These are phyloP conservation scores for Penicillium corylophilum DNA, from an alignment of 2,329 filamentous ascomycete genomes.

Conservation along the genomic window DNA sequence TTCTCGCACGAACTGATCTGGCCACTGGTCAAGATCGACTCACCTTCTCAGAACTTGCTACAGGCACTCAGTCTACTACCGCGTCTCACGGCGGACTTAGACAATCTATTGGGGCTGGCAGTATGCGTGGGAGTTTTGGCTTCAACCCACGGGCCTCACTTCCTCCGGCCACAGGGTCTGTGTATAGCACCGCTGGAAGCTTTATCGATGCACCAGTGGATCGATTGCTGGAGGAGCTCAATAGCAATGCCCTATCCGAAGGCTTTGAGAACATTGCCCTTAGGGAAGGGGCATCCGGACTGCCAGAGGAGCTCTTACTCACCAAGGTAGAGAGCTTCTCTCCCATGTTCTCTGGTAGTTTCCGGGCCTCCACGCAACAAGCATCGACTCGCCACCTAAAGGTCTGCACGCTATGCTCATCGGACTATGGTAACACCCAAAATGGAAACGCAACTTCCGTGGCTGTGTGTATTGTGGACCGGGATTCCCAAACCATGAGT, in stretches of 20 bases:
- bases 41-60: constrained; percentile 71
- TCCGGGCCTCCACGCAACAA: constrained; percentile 27
- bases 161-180: constrained; percentile 49
- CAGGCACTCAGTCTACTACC: constrained; percentile 40
- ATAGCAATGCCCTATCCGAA: constrained; percentile 62
- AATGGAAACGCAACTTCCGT: constrained; percentile 33
- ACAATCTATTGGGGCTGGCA: constrained; percentile 71
- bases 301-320: constrained; percentile 71
- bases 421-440: constrained; percentile 32
- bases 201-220: constrained; percentile 69
- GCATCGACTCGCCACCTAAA: constrained; percentile 32
- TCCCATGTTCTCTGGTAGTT: constrained; percentile 48
- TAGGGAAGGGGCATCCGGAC: constrained; percentile 69
- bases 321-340: constrained; percentile 68
- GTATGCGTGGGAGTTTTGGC: constrained; percentile 62
- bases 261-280: constrained; percentile 71
- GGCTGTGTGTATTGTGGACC: constrained; percentile 67
- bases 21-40: constrained; percentile 79
- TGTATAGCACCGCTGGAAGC: constrained; percentile 55
- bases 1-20: constrained; percentile 82
- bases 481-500: constrained; percentile 65
- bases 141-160: constrained; percentile 57
- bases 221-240: constrained; percentile 66
- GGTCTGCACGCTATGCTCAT: constrained; percentile 64
- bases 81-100: constrained; percentile 52